phyloP scores from a whole-genome alignment of 257 asterid genomes.

The Solanum ossicruentum region DNA sequence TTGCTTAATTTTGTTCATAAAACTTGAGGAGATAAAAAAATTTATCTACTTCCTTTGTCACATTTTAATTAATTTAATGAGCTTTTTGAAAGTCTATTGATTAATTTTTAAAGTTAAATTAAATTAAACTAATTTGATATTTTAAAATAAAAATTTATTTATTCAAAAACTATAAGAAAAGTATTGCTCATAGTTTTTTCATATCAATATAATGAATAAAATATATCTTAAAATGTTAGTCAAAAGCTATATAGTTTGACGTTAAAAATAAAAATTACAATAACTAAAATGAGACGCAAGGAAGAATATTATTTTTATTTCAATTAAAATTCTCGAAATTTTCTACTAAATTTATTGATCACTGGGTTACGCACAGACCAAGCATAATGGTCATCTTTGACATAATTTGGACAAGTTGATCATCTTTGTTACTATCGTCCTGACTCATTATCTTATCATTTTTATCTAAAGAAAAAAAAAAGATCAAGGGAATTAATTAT shows the following conservation, averaged over 20 bases:
- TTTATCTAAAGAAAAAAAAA: neutral
- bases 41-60: neutral
- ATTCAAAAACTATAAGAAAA: no score
- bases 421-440: neutral
- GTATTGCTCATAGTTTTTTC: no score
- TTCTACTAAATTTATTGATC: neutral
- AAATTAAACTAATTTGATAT: no score
- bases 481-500: neutral
- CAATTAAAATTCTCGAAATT: neutral
- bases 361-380: rapidly evolving
- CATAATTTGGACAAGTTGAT: neutral
- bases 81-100: no score
- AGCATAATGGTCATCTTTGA: neutral
- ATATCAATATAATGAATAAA: no score
- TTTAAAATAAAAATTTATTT: no score
- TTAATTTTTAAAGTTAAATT: no score
- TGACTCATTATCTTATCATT: neutral
- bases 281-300: no score
- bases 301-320: neutral
- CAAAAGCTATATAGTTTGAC: no score
- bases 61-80: no score
- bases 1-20: neutral
- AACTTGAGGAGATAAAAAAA: neutral
- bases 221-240: no score
- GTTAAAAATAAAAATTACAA: no score